Evolutionary conservation across 495 filamentous ascomycete species (phyloP).

Genomic region (Penicillium dipodomyicola): DNA sequence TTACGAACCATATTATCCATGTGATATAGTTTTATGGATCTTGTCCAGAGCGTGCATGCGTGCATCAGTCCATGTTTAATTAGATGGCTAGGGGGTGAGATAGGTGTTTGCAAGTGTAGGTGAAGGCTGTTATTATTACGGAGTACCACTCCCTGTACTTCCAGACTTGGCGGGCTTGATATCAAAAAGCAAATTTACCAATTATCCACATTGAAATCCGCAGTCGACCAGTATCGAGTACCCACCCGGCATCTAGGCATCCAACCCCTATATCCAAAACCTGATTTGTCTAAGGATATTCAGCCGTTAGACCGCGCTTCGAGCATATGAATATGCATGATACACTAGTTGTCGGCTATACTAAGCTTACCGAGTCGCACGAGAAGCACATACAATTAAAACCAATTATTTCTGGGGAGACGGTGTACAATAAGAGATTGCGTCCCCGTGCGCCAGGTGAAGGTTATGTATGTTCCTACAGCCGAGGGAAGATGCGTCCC

Average conservation of each 20-base stretch:
- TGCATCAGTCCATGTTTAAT: conserved; percentile 2
- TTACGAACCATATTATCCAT: background rate
- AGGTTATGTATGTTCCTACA: conserved; percentile 25
- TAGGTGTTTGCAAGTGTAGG: background rate
- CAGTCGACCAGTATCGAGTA: background rate
- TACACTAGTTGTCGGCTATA: background rate
- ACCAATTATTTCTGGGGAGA: background rate
- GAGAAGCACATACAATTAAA: conserved; percentile 3
- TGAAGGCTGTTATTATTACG: conserved; percentile 1
- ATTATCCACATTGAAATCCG: background rate
- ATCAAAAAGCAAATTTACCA: background rate
- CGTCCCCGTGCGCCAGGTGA: conserved; percentile 10
- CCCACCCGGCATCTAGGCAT: conserved; percentile 1
- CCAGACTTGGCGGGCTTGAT: background rate
- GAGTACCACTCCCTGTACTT: background rate
- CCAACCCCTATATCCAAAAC: background rate
- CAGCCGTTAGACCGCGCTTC: background rate
- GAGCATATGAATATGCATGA: background rate
- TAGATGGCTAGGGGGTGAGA: background rate
- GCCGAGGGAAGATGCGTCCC: conserved; percentile 13
- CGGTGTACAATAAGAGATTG: conserved; percentile 8
- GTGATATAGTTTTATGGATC: conserved; percentile 4
- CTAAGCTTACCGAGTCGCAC: conserved; percentile 2
- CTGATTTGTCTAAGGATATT: background rate
- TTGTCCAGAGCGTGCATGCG: background rate